These are phyloP conservation scores for Camellia japonica DNA, from an alignment of 148 eudicot genomes.

Conservation along the genomic window DNA sequence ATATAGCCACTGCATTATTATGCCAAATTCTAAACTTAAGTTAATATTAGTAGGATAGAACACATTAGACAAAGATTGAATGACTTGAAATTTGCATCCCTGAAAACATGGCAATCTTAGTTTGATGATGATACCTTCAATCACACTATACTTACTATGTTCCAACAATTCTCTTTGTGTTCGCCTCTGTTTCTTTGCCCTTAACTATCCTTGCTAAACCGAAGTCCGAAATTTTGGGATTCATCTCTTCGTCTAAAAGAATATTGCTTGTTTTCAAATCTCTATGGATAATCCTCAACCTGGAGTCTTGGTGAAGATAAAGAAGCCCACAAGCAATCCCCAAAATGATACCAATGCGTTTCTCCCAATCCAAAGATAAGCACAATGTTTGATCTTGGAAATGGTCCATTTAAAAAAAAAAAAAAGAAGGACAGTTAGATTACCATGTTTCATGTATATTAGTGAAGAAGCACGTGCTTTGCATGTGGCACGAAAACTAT, in stretches of 20 bases:
- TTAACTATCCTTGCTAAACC: slow-evolving; percentile 22
- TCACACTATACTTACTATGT: slow-evolving; percentile 18
- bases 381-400: neutral
- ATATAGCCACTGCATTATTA: slow-evolving; percentile 17
- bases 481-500: too few relatives aligned
- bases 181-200: slow-evolving; percentile 19
- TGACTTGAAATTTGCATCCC: too few relatives aligned
- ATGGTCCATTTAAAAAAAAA: neutral
- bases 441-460: too few relatives aligned
- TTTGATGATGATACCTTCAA: too few relatives aligned
- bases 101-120: neutral
- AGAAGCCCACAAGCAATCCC: slow-evolving; percentile 34
- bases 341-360: slow-evolving; percentile 35
- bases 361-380: slow-evolving; percentile 15
- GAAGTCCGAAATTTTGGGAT: slow-evolving; percentile 24
- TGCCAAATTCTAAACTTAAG: neutral
- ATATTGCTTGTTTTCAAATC: slow-evolving; percentile 22
- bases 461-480: too few relatives aligned
- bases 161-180: slow-evolving; percentile 19
- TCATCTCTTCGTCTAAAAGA: slow-evolving; percentile 17
- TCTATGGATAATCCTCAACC: slow-evolving; percentile 19
- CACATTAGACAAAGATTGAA: neutral
- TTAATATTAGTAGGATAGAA: neutral
- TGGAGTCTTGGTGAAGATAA: slow-evolving; percentile 22
- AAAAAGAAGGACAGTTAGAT: too few relatives aligned